phyloP scores from a whole-genome alignment of 2,329 filamentous ascomycete genomes.

The Aspergillus neotritici region DNA sequence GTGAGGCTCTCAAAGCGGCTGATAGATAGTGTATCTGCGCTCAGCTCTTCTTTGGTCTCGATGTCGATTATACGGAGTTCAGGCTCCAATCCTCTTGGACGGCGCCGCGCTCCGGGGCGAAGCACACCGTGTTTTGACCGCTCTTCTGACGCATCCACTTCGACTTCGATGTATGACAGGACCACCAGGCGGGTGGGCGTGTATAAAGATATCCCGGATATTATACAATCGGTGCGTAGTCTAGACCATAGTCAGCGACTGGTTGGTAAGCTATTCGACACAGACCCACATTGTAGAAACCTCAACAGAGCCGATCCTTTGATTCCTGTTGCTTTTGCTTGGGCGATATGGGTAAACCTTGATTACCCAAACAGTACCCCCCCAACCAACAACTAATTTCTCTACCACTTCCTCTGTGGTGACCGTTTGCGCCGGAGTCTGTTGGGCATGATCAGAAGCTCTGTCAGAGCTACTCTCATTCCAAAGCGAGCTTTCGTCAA shows the following conservation, averaged over 20 bases:
- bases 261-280: background rate
- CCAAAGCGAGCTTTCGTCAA: slow-evolving; percentile 77
- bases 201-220: slow-evolving; percentile 95
- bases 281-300: slow-evolving; percentile 75
- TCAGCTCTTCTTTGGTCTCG: slow-evolving; percentile 71
- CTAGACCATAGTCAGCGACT: slow-evolving; percentile 43
- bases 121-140: slow-evolving; percentile 35
- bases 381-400: slow-evolving; percentile 89
- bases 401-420: slow-evolving; percentile 49
- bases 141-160: slow-evolving; percentile 61
- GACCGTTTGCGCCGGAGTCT: slow-evolving; percentile 35
- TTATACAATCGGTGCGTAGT: slow-evolving; percentile 92
- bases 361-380: slow-evolving; percentile 91
- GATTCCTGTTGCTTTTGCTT: slow-evolving; percentile 63
- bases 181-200: slow-evolving; percentile 85
- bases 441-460: slow-evolving; percentile 36
- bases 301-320: slow-evolving; percentile 72
- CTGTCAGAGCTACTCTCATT: slow-evolving; percentile 53
- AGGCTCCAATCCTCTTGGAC: slow-evolving; percentile 74
- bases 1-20: slow-evolving; percentile 82
- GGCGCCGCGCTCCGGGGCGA: slow-evolving; percentile 60
- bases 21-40: slow-evolving; percentile 78
- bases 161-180: slow-evolving; percentile 79
- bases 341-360: slow-evolving; percentile 73
- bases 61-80: slow-evolving; percentile 90